Percentiles rank a stretch among this genome's conserved stretches.
Evolutionary conservation across 176 grass and related monocot species (phyloP).

Genomic region (Triticum timopheevii): DNA sequence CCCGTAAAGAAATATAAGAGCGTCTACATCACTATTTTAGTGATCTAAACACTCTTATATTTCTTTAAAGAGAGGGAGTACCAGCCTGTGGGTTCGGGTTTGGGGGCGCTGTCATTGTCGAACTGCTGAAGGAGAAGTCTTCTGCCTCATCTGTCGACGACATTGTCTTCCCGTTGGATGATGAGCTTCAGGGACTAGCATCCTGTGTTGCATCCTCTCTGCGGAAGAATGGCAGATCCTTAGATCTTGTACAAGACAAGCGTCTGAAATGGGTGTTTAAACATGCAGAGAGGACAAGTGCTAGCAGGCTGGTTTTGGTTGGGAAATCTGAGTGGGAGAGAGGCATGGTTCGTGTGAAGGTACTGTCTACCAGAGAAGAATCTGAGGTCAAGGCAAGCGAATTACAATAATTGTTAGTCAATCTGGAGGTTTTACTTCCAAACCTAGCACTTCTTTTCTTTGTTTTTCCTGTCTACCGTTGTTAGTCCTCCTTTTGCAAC

Average conservation of each 20-base stretch:
- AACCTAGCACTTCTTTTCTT: neutral
- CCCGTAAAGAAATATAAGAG: too few species aligned
- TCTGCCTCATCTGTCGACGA: slow-evolving; percentile 57
- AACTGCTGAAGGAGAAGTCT: slow-evolving; percentile 86
- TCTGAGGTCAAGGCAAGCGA: slow-evolving; percentile 63
- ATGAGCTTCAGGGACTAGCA: slow-evolving; percentile 64
- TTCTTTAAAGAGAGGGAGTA: neutral
- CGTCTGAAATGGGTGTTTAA: slow-evolving; percentile 91
- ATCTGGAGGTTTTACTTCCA: neutral
- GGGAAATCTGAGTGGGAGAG: slow-evolving; percentile 75
- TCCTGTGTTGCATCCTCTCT: slow-evolving; percentile 64
- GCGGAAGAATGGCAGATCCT: slow-evolving; percentile 60
- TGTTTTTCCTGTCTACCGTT: neutral
- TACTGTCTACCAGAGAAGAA: slow-evolving; percentile 80
- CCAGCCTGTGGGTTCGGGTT: slow-evolving; percentile 86
- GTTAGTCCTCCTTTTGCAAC: neutral
- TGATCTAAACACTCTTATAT: too few species aligned
- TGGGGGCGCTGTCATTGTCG: slow-evolving; percentile 79
- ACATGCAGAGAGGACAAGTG: slow-evolving; percentile 75
- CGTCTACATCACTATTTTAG: too few species aligned
- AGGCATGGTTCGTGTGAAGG: slow-evolving; percentile 76
- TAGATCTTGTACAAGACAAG: slow-evolving; percentile 79
- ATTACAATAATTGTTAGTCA: slow-evolving; percentile 48
- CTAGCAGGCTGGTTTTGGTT: slow-evolving; percentile 79
- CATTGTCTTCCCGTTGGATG: slow-evolving; percentile 77